Percentiles rank a stretch among this genome's conserved stretches.
phyloP scores from a whole-genome alignment of 345 rosid species.

The Diplotaxis tenuifolia region DNA sequence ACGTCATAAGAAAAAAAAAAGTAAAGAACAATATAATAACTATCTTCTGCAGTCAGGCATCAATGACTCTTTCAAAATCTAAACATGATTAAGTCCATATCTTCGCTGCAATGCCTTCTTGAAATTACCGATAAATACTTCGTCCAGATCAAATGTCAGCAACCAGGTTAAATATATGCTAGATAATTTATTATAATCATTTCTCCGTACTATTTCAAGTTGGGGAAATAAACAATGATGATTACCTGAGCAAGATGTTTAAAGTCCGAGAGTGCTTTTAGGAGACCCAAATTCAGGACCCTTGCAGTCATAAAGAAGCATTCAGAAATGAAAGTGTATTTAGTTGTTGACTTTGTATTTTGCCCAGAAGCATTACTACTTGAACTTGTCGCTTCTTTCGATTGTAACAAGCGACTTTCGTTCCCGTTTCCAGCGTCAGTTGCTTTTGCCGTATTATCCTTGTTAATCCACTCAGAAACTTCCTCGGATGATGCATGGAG shows the following conservation, averaged over 20 bases:
- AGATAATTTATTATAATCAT: neutral
- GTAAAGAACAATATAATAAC: constrained; percentile 8
- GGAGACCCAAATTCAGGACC: constrained; percentile 89
- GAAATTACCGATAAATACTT: neutral
- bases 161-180: neutral
- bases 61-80: constrained; percentile 6
- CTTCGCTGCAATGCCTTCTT: neutral
- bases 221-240: neutral
- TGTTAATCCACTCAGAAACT: constrained; percentile 73
- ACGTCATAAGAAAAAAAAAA: constrained; percentile 12
- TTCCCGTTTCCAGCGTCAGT: constrained; percentile 38
- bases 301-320: constrained; percentile 99
- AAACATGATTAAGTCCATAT: constrained; percentile 10
- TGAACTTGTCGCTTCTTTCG: constrained; percentile 80
- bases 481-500: constrained; percentile 92
- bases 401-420: constrained; percentile 60
- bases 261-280: constrained; percentile 95
- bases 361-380: constrained; percentile 42
- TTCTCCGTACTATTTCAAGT: constrained; percentile 5
- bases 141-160: neutral
- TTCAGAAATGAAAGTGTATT: constrained; percentile 82
- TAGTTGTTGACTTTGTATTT: constrained; percentile 41
- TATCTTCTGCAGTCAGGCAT: constrained; percentile 8
- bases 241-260: constrained; percentile 95
- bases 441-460: constrained; percentile 40